phyloP scores from a whole-genome alignment of 495 filamentous ascomycete species.

The Annulohypoxylon moriforme region DNA sequence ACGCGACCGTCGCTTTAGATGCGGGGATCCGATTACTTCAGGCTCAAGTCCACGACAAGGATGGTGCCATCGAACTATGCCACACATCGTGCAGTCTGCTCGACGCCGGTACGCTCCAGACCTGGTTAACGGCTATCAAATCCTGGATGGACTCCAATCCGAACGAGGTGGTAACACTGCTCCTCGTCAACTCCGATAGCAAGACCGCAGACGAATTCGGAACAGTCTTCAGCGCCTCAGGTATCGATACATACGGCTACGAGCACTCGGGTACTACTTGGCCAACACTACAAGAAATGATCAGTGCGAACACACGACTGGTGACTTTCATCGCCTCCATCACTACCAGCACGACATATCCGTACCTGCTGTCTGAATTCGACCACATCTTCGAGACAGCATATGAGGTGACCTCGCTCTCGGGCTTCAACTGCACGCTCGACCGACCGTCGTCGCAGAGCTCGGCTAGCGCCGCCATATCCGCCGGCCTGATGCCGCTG shows the following conservation, averaged over 20 bases:
- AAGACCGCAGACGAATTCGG: slow-evolving; percentile 62
- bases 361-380: slow-evolving; percentile 78
- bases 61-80: slow-evolving; percentile 69
- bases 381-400: slow-evolving; percentile 77
- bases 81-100: slow-evolving; percentile 73
- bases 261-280: slow-evolving; percentile 60
- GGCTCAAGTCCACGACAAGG: slow-evolving; percentile 70
- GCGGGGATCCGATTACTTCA: slow-evolving; percentile 77
- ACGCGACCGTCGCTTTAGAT: slow-evolving; percentile 71
- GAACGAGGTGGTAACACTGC: slow-evolving; percentile 75
- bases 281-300: slow-evolving; percentile 74
- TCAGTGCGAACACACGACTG: slow-evolving; percentile 67
- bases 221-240: slow-evolving; percentile 63
- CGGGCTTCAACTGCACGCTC: slow-evolving; percentile 68
- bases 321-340: slow-evolving; percentile 72
- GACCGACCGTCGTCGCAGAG: slow-evolving; percentile 65
- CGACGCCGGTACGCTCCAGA: slow-evolving; percentile 69
- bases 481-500: slow-evolving; percentile 62
- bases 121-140: slow-evolving; percentile 69
- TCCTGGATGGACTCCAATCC: slow-evolving; percentile 72
- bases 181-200: slow-evolving; percentile 75
- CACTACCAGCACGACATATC: slow-evolving; percentile 57
- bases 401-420: slow-evolving; percentile 67
- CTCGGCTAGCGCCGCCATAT: slow-evolving; percentile 59
- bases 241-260: slow-evolving; percentile 70